These are phyloP conservation scores for Royoungia palumana DNA, from an alignment of 768 basidiomycete genomes.

Conservation along the genomic window DNA sequence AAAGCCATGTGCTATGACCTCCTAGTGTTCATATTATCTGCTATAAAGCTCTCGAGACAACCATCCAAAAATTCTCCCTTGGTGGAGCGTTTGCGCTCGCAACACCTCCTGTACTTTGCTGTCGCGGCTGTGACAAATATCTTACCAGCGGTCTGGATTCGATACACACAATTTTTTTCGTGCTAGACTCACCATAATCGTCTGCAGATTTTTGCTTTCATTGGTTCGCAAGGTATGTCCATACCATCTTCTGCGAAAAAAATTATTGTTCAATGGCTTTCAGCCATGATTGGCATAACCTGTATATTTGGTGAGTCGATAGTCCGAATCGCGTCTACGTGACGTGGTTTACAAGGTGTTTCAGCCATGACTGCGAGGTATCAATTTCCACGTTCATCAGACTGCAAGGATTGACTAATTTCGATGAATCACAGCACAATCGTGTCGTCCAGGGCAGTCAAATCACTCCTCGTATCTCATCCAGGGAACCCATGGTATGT, in stretches of 20 bases:
- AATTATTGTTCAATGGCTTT: too few relatives aligned
- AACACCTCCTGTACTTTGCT: conserved; percentile 22
- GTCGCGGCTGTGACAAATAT: conserved; percentile 18
- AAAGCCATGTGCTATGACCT: conserved; percentile 23
- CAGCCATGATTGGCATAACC: conserved; percentile 3
- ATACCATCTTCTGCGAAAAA: too few relatives aligned
- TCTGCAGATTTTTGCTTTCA: conserved; percentile 13
- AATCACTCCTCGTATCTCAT: conserved; percentile 12
- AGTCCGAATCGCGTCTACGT: neutral
- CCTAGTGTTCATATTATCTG: conserved; percentile 17
- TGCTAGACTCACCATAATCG: neutral
- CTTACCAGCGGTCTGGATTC: conserved; percentile 6
- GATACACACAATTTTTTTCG: too few relatives aligned
- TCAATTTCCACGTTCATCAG: neutral
- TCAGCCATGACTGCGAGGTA: conserved; percentile 19
- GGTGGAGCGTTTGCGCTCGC: conserved; percentile 12
- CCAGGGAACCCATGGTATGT: neutral
- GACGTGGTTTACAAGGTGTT: neutral
- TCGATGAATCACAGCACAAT: conserved; percentile 7
- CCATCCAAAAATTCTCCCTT: conserved; percentile 14
- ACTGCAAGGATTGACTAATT: neutral
- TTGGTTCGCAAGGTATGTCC: neutral
- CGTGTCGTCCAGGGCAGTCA: conserved; percentile 16
- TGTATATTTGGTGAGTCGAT: conserved; percentile 8
- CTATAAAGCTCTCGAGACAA: conserved; percentile 14